These are phyloP conservation scores for Agroathelia rolfsii DNA, from an alignment of 1,284 basidiomycete species.

Conservation along the genomic window DNA sequence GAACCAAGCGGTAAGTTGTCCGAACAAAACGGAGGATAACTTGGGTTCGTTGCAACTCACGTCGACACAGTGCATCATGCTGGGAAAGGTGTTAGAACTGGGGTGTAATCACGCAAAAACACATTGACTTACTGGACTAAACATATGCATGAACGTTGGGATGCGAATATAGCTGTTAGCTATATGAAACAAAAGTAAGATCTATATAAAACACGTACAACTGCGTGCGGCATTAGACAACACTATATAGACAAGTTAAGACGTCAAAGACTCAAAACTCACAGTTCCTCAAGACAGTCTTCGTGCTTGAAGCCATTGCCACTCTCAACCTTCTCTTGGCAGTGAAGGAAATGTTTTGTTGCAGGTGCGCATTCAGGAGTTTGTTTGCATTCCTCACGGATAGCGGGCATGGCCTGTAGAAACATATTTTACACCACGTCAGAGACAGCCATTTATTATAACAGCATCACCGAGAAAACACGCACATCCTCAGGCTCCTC, in stretches of 20 bases:
- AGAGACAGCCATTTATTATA: constrained; percentile 2
- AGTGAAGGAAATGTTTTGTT: constrained; percentile 84
- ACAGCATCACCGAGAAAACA: constrained; percentile 13
- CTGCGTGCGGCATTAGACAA: constrained; percentile 19
- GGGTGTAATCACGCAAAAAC: constrained; percentile 2
- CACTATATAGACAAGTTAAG: constrained; percentile 6
- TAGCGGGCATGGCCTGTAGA: constrained; percentile 47
- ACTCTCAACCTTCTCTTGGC: constrained; percentile 75
- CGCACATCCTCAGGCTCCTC: constrained; percentile 80
- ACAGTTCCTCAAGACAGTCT: constrained; percentile 89
- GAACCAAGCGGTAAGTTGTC: constrained; percentile 8
- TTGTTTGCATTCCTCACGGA: constrained; percentile 71
- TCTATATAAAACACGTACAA: constrained; percentile 32
- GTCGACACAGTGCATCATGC: constrained; percentile 88
- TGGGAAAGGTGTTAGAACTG: constrained; percentile 20
- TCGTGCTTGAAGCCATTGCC: constrained; percentile 81
- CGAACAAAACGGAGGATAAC: constrained; percentile 2
- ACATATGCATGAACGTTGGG: constrained; percentile 6
- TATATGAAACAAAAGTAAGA: constrained; percentile 6
- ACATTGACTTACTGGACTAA: constrained; percentile 53
- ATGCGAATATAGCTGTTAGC: constrained; percentile 11
- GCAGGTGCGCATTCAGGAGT: constrained; percentile 59
- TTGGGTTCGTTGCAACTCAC: too few species aligned
- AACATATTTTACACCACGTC: neutral
- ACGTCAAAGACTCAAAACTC: constrained; percentile 22